These are phyloP conservation scores for Sporisorium reilianum DNA, from an alignment of 1,284 basidiomycete genomes.

Conservation along the genomic window DNA sequence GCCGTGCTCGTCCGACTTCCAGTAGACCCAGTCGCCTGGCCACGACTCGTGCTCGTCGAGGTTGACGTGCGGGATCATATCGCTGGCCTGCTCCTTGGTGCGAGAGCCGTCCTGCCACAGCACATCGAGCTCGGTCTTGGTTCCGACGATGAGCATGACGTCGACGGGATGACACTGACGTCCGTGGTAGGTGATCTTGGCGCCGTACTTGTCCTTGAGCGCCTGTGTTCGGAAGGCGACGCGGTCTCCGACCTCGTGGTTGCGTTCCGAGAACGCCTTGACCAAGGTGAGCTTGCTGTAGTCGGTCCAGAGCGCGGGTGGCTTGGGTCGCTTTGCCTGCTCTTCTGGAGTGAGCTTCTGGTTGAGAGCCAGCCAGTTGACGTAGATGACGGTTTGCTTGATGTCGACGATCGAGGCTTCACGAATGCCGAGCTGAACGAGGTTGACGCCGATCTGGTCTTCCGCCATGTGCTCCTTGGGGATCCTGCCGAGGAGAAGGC, in stretches of 20 bases:
- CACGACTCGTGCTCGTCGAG: slow-evolving; percentile 69
- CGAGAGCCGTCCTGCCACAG: slow-evolving; percentile 87
- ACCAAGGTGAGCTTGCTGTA: slow-evolving; percentile 43
- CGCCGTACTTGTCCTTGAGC: slow-evolving; percentile 45
- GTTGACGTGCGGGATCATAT: slow-evolving; percentile 80
- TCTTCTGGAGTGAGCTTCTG: slow-evolving; percentile 73
- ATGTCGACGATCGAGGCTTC: slow-evolving; percentile 74
- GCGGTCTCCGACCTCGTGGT: slow-evolving; percentile 67
- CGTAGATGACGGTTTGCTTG: slow-evolving; percentile 81
- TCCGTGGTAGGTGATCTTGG: slow-evolving; percentile 42
- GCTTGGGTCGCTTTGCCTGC: slow-evolving; percentile 45
- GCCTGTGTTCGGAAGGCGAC: slow-evolving; percentile 62
- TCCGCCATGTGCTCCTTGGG: slow-evolving; percentile 49
- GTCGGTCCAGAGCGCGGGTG: slow-evolving; percentile 47
- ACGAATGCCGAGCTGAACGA: slow-evolving; percentile 68
- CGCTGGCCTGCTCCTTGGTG: slow-evolving; percentile 75
- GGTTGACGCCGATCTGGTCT: slow-evolving; percentile 69
- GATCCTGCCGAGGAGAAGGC: slow-evolving; percentile 43
- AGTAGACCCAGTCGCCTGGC: slow-evolving; percentile 90
- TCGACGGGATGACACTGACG: slow-evolving; percentile 36
- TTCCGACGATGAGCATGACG: slow-evolving; percentile 75
- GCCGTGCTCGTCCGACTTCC: slow-evolving; percentile 79
- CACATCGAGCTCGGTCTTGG: slow-evolving; percentile 78
- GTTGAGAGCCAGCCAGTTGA: slow-evolving; percentile 90
- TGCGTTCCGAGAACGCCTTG: slow-evolving; percentile 44